These are phyloP conservation scores for Lotmaria passim DNA, from an alignment of 208 protist genomes.

Conservation along the genomic window DNA sequence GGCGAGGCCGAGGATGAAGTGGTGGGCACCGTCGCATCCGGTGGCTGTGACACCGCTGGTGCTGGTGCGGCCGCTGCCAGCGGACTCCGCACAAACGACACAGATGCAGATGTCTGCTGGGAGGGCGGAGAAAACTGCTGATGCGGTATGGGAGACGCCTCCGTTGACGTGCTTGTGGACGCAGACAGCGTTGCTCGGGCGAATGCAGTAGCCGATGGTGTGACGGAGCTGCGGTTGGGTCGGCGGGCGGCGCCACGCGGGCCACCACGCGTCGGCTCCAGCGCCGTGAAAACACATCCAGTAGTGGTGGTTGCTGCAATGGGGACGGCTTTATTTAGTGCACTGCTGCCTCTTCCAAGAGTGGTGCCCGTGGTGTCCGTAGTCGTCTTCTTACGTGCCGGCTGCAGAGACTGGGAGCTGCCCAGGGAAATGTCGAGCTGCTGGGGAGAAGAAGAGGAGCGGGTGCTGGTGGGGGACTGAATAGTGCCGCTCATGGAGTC, in stretches of 20 bases:
- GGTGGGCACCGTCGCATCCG: background rate
- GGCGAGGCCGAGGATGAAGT: background rate
- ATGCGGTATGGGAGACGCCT: background rate
- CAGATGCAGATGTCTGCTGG: background rate
- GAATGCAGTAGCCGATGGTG: background rate
- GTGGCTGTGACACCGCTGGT: background rate
- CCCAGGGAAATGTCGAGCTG: background rate
- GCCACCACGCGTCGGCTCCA: slow-evolving; percentile 11
- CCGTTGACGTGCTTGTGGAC: background rate
- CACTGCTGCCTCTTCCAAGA: too few relatives aligned
- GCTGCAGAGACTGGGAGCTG: background rate
- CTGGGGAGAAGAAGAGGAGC: slow-evolving; percentile 1
- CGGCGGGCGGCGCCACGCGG: background rate
- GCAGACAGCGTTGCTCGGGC: background rate
- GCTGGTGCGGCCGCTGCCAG: background rate
- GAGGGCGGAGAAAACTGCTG: background rate
- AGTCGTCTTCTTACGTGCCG: slow-evolving; percentile 1
- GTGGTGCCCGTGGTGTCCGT: background rate
- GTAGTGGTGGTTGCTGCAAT: background rate
- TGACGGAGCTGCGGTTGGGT: background rate
- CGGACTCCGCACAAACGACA: background rate
- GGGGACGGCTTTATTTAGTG: background rate
- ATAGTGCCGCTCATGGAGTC: background rate
- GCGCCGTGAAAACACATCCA: slow-evolving; percentile 12
- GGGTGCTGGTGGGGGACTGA: slow-evolving; percentile 7